phyloP scores from a whole-genome alignment of 2,329 filamentous ascomycete genomes.

The Claviceps monticola region DNA sequence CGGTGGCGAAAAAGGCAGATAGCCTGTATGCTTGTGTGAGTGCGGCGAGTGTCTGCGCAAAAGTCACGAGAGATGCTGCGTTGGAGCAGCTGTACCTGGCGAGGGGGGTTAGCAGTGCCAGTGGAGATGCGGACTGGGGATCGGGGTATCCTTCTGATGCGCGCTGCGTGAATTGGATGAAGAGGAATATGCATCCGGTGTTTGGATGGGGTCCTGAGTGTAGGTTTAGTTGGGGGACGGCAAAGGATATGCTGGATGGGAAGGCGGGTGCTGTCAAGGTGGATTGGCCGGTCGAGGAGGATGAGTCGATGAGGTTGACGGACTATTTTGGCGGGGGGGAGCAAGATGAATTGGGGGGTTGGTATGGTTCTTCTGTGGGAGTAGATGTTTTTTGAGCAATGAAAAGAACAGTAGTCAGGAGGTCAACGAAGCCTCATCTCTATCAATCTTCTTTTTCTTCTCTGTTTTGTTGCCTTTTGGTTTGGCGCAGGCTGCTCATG shows the following conservation, averaged over 20 bases:
- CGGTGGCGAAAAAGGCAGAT: constrained; percentile 83
- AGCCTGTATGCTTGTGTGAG: constrained; percentile 85
- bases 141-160: constrained; percentile 88
- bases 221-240: constrained; percentile 90
- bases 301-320: constrained; percentile 56
- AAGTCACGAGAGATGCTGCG: constrained; percentile 85
- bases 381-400: constrained; percentile 52
- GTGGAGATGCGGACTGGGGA: constrained; percentile 51
- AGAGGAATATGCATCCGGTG: constrained; percentile 73
- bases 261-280: constrained; percentile 56
- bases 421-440: too few species aligned
- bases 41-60: constrained; percentile 86
- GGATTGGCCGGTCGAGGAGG: constrained; percentile 70
- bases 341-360: constrained; percentile 56
- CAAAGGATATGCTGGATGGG: constrained; percentile 81
- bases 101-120: constrained; percentile 13
- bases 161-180: constrained; percentile 69
- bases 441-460: neutral
- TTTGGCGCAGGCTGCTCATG: neutral
- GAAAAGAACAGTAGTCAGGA: neutral
- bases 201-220: constrained; percentile 95
- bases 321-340: constrained; percentile 52
- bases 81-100: constrained; percentile 63
- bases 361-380: constrained; percentile 66
- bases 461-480: neutral